Conservation (phyloP, 208 protist genomes). For the Trypanosoma caninum region DNA sequence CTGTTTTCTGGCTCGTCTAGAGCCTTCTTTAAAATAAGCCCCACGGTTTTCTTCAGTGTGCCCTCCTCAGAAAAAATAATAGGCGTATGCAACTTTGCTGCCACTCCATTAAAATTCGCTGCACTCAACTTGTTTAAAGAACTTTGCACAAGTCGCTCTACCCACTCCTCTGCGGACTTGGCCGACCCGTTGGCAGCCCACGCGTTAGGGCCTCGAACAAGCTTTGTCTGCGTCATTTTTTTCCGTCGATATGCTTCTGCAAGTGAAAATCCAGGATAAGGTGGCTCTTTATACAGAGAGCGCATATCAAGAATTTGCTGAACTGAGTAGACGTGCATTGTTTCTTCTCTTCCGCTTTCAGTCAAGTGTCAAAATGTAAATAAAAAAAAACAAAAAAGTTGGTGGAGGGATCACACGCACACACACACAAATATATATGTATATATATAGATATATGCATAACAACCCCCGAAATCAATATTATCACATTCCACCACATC, state of each 20-base stretch:
- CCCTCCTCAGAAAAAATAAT: slow-evolving; percentile 63
- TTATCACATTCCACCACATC: too few species aligned
- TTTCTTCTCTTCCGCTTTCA: background rate
- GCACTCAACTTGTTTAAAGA: slow-evolving; percentile 83
- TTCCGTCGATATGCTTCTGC: slow-evolving; percentile 74
- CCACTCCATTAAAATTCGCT: slow-evolving; percentile 65
- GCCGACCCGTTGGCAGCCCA: slow-evolving; percentile 68
- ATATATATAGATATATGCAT: too few species aligned
- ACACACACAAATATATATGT: too few species aligned
- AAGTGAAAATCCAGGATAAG: slow-evolving; percentile 85
- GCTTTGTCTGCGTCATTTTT: slow-evolving; percentile 52
- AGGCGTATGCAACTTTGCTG: slow-evolving; percentile 53
- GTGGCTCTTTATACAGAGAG: slow-evolving; percentile 62
- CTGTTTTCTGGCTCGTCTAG: slow-evolving; percentile 85
- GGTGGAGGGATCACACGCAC: too few species aligned
- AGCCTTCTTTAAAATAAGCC: slow-evolving; percentile 80
- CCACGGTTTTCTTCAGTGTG: slow-evolving; percentile 55
- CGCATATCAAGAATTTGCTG: slow-evolving; percentile 80
- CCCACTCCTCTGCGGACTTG: slow-evolving; percentile 78
- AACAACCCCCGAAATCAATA: too few species aligned
- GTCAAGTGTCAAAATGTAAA: background rate
- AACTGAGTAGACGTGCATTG: slow-evolving; percentile 50
- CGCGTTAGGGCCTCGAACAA: slow-evolving; percentile 80
- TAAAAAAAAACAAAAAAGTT: background rate
- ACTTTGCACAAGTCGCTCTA: slow-evolving; percentile 68